These are phyloP conservation scores for Aspergillus japonicus DNA, from an alignment of 2,329 filamentous ascomycete species.

Conservation along the genomic window DNA sequence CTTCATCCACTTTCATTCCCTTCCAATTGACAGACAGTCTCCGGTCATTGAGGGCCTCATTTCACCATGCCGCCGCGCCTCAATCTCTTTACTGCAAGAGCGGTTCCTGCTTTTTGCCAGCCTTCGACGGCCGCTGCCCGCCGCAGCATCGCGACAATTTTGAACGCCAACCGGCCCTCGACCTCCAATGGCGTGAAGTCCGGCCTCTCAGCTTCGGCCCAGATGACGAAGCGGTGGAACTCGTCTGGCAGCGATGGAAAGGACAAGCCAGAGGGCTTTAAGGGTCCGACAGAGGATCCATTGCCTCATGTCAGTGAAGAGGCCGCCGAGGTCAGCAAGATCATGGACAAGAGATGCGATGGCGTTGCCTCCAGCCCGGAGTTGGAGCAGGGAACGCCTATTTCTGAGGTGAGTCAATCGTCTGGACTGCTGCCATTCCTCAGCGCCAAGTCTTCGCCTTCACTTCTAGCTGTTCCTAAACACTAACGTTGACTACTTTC, in stretches of 20 bases:
- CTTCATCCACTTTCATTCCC: neutral
- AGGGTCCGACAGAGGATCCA: conserved; percentile 52
- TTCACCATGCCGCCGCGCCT: conserved; percentile 56
- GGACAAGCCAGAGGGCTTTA: conserved; percentile 28
- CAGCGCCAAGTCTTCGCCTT: neutral
- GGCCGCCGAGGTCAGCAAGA: conserved; percentile 59
- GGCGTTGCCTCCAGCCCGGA: conserved; percentile 54
- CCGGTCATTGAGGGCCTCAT: neutral
- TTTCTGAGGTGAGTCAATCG: conserved; percentile 58
- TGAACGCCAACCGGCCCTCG: conserved; percentile 16
- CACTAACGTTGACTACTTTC: neutral
- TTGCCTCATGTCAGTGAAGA: conserved; percentile 65
- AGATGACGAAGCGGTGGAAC: conserved; percentile 33
- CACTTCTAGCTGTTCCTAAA: neutral
- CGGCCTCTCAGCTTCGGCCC: conserved; percentile 19
- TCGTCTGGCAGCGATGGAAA: conserved; percentile 34
- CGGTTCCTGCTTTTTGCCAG: conserved; percentile 33
- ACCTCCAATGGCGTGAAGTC: conserved; percentile 12
- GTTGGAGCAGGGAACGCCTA: conserved; percentile 63
- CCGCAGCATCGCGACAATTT: conserved; percentile 24
- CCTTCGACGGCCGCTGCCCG: conserved; percentile 22
- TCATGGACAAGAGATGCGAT: conserved; percentile 50
- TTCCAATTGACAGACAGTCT: neutral
- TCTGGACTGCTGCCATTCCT: neutral
- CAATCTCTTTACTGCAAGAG: conserved; percentile 46